These are phyloP conservation scores for Kalanchoe fedtschenkoi DNA, from an alignment of 164 flowering plant genomes.

Conservation along the genomic window DNA sequence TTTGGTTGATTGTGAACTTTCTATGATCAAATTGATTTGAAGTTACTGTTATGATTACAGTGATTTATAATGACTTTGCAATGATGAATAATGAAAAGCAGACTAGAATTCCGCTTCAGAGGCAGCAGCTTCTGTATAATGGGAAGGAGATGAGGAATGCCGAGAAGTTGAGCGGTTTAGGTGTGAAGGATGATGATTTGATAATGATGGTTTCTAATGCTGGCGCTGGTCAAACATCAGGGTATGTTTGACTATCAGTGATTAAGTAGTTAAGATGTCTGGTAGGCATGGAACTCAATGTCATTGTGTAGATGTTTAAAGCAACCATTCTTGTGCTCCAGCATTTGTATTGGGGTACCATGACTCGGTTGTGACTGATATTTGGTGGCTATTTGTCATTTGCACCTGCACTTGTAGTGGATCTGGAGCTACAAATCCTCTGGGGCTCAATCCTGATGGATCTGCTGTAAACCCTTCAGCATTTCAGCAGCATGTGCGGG, in stretches of 20 bases:
- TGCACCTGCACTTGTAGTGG: not conserved
- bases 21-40: no score
- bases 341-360: not conserved
- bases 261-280: no score
- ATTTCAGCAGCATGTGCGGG: constrained; percentile 66
- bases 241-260: constrained; percentile 26
- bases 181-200: constrained; percentile 78
- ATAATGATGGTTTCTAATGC: constrained; percentile 58
- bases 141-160: constrained; percentile 70
- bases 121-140: constrained; percentile 72
- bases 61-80: not conserved
- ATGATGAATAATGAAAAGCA: constrained; percentile 19
- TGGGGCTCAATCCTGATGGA: constrained; percentile 75
- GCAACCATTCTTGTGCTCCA: not conserved
- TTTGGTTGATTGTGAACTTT: no score
- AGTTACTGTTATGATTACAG: not conserved
- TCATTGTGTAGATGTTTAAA: not conserved
- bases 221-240: constrained; percentile 26
- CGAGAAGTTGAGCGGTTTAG: constrained; percentile 56
- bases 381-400: not conserved
- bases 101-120: constrained; percentile 73
- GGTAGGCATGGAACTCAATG: no score
- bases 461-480: constrained; percentile 89
- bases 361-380: not conserved
- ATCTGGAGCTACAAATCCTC: constrained; percentile 18